Evolutionary conservation across 176 grass and related monocot genomes (phyloP).

Genomic region (Miscanthus lutarioriparius): DNA sequence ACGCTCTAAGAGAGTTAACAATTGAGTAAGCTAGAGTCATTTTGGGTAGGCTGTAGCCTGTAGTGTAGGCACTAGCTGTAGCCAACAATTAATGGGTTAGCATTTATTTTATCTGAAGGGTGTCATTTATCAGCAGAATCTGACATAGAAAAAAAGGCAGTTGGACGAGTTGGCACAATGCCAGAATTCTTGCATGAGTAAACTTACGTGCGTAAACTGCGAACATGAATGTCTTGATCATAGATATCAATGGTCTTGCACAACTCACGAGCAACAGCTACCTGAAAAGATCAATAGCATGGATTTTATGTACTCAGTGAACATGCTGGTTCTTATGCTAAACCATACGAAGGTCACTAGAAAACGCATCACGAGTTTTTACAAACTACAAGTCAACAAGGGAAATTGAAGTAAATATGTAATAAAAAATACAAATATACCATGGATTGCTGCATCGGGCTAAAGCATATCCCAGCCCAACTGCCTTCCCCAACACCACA

Average conservation of each 20-base stretch:
- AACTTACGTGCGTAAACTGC: slow-evolving; percentile 78
- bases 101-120: neutral
- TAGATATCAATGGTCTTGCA: slow-evolving; percentile 95
- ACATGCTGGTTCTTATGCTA: neutral
- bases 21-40: neutral
- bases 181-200: neutral
- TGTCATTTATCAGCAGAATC: neutral
- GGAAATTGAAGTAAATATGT: neutral
- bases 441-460: slow-evolving; percentile 59
- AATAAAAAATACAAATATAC: slow-evolving; percentile 43
- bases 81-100: neutral
- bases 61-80: neutral
- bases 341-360: slow-evolving; percentile 12
- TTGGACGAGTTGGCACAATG: neutral
- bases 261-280: slow-evolving; percentile 77
- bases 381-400: neutral
- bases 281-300: slow-evolving; percentile 50
- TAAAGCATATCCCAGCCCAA: slow-evolving; percentile 87
- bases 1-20: neutral
- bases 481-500: slow-evolving; percentile 80
- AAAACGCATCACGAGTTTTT: neutral
- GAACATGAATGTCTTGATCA: slow-evolving; percentile 91
- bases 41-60: neutral
- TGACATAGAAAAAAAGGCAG: slow-evolving; percentile 8
- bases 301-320: neutral